Conservation (phyloP, 148 eudicot species). For the Rhododendron ovatum region DNA sequence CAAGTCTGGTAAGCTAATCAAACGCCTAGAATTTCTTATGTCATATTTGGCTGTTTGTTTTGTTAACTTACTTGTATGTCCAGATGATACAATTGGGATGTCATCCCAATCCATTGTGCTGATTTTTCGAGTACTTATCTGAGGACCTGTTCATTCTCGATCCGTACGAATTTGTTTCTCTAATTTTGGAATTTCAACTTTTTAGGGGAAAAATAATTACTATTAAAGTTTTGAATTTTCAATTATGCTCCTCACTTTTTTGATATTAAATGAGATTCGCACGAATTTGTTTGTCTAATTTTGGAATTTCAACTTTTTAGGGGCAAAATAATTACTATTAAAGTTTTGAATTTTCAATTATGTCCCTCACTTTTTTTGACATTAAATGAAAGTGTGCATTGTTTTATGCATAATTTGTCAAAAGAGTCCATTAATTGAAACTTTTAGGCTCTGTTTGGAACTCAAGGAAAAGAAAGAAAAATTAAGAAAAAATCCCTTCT, state of each 20-base stretch:
- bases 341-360: no score
- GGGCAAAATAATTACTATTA: not conserved
- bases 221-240: no score
- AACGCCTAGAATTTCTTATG: slow-evolving; percentile 21
- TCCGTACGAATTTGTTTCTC: no score
- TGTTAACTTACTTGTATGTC: not conserved
- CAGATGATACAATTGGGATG: not conserved
- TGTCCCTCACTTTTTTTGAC: not conserved
- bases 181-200: no score
- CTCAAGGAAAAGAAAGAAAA: no score
- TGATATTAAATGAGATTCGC: no score
- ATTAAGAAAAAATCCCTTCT: no score
- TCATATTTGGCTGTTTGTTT: not conserved
- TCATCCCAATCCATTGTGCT: not conserved
- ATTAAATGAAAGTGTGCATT: not conserved
- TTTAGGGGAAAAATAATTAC: not conserved
- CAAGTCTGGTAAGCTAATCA: slow-evolving; percentile 57
- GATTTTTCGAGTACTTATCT: not conserved
- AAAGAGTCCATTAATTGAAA: not conserved
- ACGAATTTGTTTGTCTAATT: no score
- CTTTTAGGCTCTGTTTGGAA: not conserved
- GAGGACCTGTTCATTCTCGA: not conserved
- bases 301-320: no score
- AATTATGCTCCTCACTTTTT: not conserved
- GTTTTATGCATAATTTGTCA: not conserved